Percentiles rank a stretch among this genome's conserved stretches.
These are phyloP conservation scores for Globisporangium radiosum DNA, from an alignment of 352 stramenopile species.

Conservation along the genomic window DNA sequence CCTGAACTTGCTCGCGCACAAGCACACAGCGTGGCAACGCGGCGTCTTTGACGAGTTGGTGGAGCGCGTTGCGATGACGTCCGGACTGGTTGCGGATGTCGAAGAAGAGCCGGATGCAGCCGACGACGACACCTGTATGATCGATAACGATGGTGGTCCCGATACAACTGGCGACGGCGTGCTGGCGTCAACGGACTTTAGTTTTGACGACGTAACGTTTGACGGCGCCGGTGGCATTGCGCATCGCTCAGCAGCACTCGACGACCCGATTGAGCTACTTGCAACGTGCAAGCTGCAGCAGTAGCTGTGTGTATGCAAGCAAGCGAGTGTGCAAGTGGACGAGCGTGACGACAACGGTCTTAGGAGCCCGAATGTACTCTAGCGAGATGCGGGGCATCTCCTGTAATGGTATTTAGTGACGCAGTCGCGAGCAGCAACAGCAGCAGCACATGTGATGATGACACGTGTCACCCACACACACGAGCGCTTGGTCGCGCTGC, in stretches of 20 bases:
- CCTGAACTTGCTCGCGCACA: slow-evolving; percentile 68
- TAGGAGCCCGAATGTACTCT: slow-evolving; percentile 17
- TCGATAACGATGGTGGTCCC: background rate
- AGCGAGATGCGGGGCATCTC: slow-evolving; percentile 16
- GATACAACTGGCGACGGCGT: background rate
- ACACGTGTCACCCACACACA: background rate
- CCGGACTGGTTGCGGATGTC: slow-evolving; percentile 13
- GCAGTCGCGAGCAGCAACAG: slow-evolving; percentile 4
- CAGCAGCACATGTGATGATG: background rate
- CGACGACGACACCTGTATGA: background rate
- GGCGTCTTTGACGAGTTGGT: slow-evolving; percentile 76
- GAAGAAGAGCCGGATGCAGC: no score
- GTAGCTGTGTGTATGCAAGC: slow-evolving; percentile 1
- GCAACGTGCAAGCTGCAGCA: slow-evolving; percentile 24
- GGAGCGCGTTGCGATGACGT: slow-evolving; percentile 50
- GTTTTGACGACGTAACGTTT: slow-evolving; percentile 7
- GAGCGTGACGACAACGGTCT: background rate
- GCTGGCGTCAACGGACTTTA: slow-evolving; percentile 17
- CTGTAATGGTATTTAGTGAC: slow-evolving; percentile 20
- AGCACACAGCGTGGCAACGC: slow-evolving; percentile 71
- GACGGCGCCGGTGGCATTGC: no score
- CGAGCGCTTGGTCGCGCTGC: background rate
- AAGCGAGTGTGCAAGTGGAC: background rate
- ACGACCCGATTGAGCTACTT: slow-evolving; percentile 27
- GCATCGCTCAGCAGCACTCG: slow-evolving; percentile 10